These are phyloP conservation scores for Ogataea trehalophila DNA, from an alignment of 805 yeast genomes.

Conservation along the genomic window DNA sequence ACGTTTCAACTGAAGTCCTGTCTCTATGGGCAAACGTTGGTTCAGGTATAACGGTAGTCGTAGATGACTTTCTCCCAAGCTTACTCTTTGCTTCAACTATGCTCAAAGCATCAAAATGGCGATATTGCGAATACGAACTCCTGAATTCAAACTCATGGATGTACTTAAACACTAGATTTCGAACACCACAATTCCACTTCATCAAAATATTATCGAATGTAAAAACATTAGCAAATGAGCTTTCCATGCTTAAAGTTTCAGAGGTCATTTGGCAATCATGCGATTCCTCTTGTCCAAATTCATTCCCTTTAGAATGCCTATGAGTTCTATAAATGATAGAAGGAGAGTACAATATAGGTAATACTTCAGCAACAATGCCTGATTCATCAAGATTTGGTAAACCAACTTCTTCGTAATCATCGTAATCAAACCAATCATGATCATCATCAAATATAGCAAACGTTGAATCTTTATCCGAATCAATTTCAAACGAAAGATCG, in stretches of 20 bases:
- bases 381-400: constrained; percentile 33
- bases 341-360: constrained; percentile 67
- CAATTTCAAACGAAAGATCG: constrained; percentile 36
- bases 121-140: constrained; percentile 37
- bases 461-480: constrained; percentile 2
- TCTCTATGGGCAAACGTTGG: neutral
- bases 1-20: constrained; percentile 24
- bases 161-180: constrained; percentile 62
- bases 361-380: constrained; percentile 39
- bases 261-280: constrained; percentile 61
- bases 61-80: neutral
- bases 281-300: constrained; percentile 48
- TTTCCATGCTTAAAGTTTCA: constrained; percentile 19
- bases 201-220: constrained; percentile 67
- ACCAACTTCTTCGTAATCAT: constrained; percentile 59
- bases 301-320: constrained; percentile 27
- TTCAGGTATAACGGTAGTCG: neutral
- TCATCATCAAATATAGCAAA: constrained; percentile 48
- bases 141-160: constrained; percentile 44
- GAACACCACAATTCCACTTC: constrained; percentile 70
- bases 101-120: constrained; percentile 26
- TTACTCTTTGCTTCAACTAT: constrained; percentile 5
- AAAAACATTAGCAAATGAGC: constrained; percentile 58
- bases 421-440: constrained; percentile 53
- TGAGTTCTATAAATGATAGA: constrained; percentile 65